Conservation (phyloP, 768 basidiomycete species). For the Pisolithus microcarpus region DNA sequence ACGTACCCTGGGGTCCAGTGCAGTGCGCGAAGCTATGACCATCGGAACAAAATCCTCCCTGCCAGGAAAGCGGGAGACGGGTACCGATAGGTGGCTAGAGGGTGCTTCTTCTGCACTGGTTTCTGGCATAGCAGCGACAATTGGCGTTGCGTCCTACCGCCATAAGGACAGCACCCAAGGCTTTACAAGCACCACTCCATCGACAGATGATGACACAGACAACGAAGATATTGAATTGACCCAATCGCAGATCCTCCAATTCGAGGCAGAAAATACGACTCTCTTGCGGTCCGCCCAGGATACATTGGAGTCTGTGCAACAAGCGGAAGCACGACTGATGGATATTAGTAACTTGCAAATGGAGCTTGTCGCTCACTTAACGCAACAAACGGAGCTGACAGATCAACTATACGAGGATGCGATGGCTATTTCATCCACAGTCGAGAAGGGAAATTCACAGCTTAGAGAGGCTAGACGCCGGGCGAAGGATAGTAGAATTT, state of each 20-base stretch:
- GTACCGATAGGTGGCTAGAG: conserved; percentile 53
- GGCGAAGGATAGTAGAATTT: conserved; percentile 81
- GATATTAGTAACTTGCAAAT: conserved; percentile 93
- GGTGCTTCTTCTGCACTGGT: conserved; percentile 48
- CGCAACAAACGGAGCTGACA: conserved; percentile 84
- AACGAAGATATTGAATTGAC: conserved; percentile 80
- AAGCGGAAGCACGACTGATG: conserved; percentile 84
- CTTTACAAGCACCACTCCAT: conserved; percentile 26
- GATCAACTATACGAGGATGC: conserved; percentile 95
- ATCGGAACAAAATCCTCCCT: conserved; percentile 30
- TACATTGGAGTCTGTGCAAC: conserved; percentile 81
- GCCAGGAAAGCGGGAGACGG: conserved; percentile 12
- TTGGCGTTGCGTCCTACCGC: conserved; percentile 39
- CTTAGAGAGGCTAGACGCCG: conserved; percentile 83
- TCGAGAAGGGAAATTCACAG: conserved; percentile 87
- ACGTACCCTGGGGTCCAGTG: conserved; percentile 75
- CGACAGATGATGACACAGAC: conserved; percentile 48
- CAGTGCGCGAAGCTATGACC: conserved; percentile 53
- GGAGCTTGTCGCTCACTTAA: conserved; percentile 83
- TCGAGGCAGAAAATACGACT: conserved; percentile 85
- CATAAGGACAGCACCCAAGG: conserved; percentile 17
- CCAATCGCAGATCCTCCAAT: conserved; percentile 83
- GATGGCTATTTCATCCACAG: conserved; percentile 74
- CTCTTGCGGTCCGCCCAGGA: conserved; percentile 81
- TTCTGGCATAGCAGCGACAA: conserved; percentile 51